phyloP scores from a whole-genome alignment of 1,139 yeast genomes.

The Ashbya aceris region DNA sequence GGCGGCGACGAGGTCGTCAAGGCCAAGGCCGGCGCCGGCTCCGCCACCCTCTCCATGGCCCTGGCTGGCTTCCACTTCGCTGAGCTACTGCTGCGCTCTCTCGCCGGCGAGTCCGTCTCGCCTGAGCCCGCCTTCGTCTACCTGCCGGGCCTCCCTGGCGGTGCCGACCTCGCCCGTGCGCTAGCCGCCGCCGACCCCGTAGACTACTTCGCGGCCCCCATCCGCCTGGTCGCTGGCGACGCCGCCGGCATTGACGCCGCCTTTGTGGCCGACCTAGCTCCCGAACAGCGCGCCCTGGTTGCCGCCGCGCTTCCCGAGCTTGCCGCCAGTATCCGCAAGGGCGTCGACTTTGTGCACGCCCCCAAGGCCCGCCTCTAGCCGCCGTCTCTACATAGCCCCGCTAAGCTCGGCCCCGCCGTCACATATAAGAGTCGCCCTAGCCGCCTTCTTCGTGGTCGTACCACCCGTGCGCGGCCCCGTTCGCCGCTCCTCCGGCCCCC shows the following conservation, averaged over 20 bases:
- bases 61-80: constrained; percentile 66
- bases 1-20: constrained; percentile 77
- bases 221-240: constrained; percentile 42
- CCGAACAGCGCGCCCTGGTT: constrained; percentile 40
- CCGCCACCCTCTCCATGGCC: constrained; percentile 74
- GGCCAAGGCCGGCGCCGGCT: constrained; percentile 70
- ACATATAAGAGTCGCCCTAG: no score
- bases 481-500: no score
- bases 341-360: constrained; percentile 43
- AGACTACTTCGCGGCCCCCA: constrained; percentile 58
- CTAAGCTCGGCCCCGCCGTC: no score
- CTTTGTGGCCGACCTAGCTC: constrained; percentile 37
- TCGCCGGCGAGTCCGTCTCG: constrained; percentile 15
- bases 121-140: constrained; percentile 43
- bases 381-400: no score
- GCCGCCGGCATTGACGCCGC: constrained; percentile 37
- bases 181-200: constrained; percentile 24
- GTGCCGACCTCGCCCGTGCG: constrained; percentile 36
- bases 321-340: constrained; percentile 49
- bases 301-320: constrained; percentile 47
- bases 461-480: no score
- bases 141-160: constrained; percentile 44
- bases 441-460: no score
- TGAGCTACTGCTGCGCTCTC: constrained; percentile 19
- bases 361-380: no score